Evolutionary conservation across 1,284 basidiomycete species (phyloP), one percentile per base, ranked within the genome.

Genomic region (Papiliotrema terrestris): DNA sequence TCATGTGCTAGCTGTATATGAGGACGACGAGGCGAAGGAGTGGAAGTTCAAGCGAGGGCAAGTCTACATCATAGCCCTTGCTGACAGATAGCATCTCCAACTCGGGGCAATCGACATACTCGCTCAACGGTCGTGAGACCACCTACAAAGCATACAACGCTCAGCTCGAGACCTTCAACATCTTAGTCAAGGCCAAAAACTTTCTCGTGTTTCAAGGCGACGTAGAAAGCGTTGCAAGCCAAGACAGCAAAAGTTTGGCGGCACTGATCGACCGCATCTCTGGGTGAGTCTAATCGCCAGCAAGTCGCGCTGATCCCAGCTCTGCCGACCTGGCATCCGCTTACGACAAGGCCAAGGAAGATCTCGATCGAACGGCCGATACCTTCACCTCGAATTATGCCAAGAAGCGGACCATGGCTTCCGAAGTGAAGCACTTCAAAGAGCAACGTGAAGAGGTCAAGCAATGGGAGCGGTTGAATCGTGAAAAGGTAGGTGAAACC

Each of bases 201-300:
- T 98, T 98, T 71, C 86, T 98, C 52, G 96, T 98, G n/a, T 99
- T 99, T 78, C 93, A 97, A 63, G 96, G 96, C 53, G 96, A 98
- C 72, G 96, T 99, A 38, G 96, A 98, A 78, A 91, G 92, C 2
- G 91, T 99, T 45, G 96, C 96, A 0, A 91, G 91, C 8, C 96
- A 99, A 69, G 93, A 91, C 1, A 84, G 94, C 9, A 87, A 87
- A 62, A 92, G 96, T 62, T 84, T 99, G 22, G 85, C 93, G 1
- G 83, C 84, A 37, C 84, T 98, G 44, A 89, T 99, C 49, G 96
- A 99, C 66, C 92, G 97, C 71, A 98, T 98, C 62, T 91, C 87
- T 60, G 93, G 93, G 78, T 79, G 54, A 64, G 76, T 66, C 2
- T 42, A 17, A 22, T 1, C 32, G 32, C 17, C 32, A 11, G 20